phyloP scores from a whole-genome alignment of 208 protist genomes.

The Trypanosoma cruzi region DNA sequence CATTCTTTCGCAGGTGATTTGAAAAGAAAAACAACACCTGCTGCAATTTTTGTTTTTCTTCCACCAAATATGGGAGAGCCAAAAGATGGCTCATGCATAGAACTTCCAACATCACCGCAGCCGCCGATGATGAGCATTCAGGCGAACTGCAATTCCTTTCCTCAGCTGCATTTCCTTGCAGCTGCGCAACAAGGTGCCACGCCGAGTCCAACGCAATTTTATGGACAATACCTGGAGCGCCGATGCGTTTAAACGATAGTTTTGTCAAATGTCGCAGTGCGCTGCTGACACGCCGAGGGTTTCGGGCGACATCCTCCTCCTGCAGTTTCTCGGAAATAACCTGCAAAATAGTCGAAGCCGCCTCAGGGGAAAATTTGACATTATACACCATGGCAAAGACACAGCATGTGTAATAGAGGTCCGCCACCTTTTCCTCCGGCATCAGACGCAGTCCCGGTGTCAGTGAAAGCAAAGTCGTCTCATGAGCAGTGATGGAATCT shows the following conservation, averaged over 20 bases:
- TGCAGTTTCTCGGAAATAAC: conserved; percentile 20
- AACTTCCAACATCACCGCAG: background rate
- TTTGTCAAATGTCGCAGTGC: conserved; percentile 27
- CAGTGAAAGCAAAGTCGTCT: background rate
- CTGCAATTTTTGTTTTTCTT: background rate
- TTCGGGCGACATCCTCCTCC: conserved; percentile 9
- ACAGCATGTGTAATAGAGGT: conserved; percentile 26
- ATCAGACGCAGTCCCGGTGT: conserved; percentile 10
- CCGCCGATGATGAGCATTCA: background rate
- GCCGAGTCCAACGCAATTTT: conserved; percentile 9
- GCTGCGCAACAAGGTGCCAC: background rate
- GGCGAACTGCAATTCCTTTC: background rate
- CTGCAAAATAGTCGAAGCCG: conserved; percentile 13
- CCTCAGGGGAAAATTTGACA: conserved; percentile 18
- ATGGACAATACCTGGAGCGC: background rate
- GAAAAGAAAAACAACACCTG: conserved; percentile 3
- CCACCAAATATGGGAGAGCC: background rate
- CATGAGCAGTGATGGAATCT: background rate
- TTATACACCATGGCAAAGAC: conserved; percentile 28
- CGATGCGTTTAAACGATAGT: conserved; percentile 10
- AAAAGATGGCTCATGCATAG: conserved; percentile 8
- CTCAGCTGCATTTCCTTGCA: background rate
- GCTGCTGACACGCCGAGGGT: conserved; percentile 23
- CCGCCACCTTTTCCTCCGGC: conserved; percentile 27
- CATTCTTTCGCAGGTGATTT: background rate